phyloP scores from a whole-genome alignment of 2,329 filamentous ascomycete species.

The Alternaria atra region DNA sequence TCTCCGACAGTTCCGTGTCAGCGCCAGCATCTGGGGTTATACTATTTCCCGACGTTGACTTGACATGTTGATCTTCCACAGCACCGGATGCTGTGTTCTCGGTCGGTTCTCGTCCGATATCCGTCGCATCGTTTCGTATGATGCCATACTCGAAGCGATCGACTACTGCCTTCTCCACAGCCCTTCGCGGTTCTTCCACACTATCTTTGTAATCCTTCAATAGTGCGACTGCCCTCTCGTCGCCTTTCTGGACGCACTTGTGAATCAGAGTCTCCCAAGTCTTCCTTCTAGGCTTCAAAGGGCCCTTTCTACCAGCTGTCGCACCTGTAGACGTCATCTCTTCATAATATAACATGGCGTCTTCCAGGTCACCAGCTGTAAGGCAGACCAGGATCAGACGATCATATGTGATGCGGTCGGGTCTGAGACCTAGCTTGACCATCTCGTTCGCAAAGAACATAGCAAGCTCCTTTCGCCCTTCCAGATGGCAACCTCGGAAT shows the following conservation, averaged over 20 bases:
- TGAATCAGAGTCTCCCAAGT: constrained; percentile 32
- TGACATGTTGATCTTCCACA: constrained; percentile 8
- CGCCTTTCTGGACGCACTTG: constrained; percentile 15
- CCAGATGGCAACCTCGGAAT: constrained; percentile 58
- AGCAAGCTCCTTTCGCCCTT: constrained; percentile 61
- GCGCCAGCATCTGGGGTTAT: constrained; percentile 3
- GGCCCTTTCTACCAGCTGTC: constrained; percentile 12
- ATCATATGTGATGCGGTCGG: constrained; percentile 69
- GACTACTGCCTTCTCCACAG: constrained; percentile 23
- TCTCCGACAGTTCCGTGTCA: constrained; percentile 10
- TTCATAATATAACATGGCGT: constrained; percentile 60
- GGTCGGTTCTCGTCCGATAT: neutral
- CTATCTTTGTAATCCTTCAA: constrained; percentile 27
- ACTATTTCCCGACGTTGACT: neutral
- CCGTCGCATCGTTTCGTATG: neutral
- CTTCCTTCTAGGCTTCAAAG: constrained; percentile 23
- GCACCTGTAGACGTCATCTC: constrained; percentile 55
- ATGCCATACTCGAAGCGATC: constrained; percentile 24
- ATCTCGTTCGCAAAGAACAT: constrained; percentile 72
- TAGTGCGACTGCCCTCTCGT: constrained; percentile 30
- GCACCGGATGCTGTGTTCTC: neutral
- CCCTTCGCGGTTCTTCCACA: constrained; percentile 20
- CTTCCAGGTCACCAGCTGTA: constrained; percentile 48
- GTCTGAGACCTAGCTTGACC: constrained; percentile 62
- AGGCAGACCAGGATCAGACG: constrained; percentile 67